phyloP scores from a whole-genome alignment of 139 green algal genomes.

The Picochlorum sp. region DNA sequence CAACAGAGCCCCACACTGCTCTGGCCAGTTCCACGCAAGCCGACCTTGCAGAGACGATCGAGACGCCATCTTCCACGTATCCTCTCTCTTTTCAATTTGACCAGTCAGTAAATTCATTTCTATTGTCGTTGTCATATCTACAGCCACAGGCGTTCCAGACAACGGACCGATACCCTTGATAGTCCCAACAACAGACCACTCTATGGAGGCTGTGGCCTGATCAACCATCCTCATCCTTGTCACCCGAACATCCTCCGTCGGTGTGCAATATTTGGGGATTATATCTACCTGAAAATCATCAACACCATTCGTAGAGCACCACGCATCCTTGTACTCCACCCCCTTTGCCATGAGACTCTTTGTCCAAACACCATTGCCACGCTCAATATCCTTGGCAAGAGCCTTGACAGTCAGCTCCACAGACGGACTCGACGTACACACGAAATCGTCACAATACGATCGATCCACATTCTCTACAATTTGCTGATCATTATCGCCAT shows the following conservation, averaged over 20 bases:
- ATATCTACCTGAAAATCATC: constrained; percentile 33
- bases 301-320: constrained; percentile 40
- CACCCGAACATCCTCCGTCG: constrained; percentile 9
- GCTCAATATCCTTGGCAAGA: constrained; percentile 40
- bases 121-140: constrained; percentile 23
- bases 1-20: constrained; percentile 23
- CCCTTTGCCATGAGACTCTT: constrained; percentile 23
- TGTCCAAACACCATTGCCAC: constrained; percentile 30
- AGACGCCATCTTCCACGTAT: constrained; percentile 44
- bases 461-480: constrained; percentile 9
- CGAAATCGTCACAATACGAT: constrained; percentile 66
- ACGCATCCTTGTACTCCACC: constrained; percentile 35
- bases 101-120: constrained; percentile 64
- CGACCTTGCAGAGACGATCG: constrained; percentile 24
- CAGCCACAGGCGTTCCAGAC: constrained; percentile 19
- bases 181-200: constrained; percentile 39
- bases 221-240: constrained; percentile 47
- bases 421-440: constrained; percentile 51
- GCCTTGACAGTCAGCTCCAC: constrained; percentile 56
- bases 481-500: background rate
- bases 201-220: constrained; percentile 31
- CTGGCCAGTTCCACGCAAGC: constrained; percentile 14
- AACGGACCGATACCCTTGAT: constrained; percentile 6
- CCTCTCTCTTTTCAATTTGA: constrained; percentile 37
- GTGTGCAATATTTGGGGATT: constrained; percentile 21